Evolutionary conservation across 1,139 yeast genomes (phyloP).

Genomic region (Suhomyces terraborum): DNA sequence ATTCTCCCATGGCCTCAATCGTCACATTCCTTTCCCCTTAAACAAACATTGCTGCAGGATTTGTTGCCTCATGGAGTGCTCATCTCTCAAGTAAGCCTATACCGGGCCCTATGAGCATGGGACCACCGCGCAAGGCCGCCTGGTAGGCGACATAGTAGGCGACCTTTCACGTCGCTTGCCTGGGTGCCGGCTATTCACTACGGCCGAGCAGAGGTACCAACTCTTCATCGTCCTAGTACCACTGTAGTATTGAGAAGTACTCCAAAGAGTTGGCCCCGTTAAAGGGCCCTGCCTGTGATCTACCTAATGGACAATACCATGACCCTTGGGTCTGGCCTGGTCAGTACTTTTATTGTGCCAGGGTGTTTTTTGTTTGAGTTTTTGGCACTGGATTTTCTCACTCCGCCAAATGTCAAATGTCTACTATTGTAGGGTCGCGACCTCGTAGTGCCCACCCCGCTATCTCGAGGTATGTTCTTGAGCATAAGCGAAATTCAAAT

Average conservation of each 20-base stretch:
- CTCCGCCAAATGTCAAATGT: background rate
- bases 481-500: conserved; percentile 13
- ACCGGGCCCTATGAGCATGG: background rate
- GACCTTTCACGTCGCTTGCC: background rate
- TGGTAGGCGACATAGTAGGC: conserved; percentile 1
- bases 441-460: conserved; percentile 10
- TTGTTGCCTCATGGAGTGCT: background rate
- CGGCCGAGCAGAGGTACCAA: background rate
- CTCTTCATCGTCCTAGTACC: too few relatives aligned
- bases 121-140: background rate
- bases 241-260: too few relatives aligned
- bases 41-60: background rate
- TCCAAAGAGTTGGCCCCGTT: too few relatives aligned
- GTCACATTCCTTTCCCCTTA: background rate
- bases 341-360: too few relatives aligned
- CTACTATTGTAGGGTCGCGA: conserved; percentile 1
- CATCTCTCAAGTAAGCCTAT: background rate
- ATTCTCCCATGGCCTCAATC: too few relatives aligned
- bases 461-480: conserved; percentile 9
- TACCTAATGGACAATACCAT: too few relatives aligned
- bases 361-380: too few relatives aligned
- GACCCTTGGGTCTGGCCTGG: background rate
- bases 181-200: conserved; percentile 1
- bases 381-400: too few relatives aligned
- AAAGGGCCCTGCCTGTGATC: too few relatives aligned